These are phyloP conservation scores for Tubosaeta sp. DNA, from an alignment of 768 basidiomycete species.

Conservation along the genomic window DNA sequence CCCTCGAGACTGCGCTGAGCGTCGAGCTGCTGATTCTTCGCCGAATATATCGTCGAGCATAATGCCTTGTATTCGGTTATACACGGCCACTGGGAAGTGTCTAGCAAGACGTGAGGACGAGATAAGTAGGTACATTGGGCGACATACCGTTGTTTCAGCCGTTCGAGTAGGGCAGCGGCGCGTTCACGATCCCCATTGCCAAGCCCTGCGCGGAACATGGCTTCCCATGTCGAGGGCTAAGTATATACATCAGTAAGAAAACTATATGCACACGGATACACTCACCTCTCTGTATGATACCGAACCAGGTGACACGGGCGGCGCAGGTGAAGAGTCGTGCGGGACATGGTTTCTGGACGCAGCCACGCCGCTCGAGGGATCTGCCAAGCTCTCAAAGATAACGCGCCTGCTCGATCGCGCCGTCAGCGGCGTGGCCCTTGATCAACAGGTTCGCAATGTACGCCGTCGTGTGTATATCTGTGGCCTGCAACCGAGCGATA, in stretches of 20 bases:
- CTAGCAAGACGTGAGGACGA: slow-evolving; percentile 31
- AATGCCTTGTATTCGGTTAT: no score
- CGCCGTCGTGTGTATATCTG: slow-evolving; percentile 83
- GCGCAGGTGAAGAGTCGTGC: slow-evolving; percentile 44
- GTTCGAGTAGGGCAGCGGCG: slow-evolving; percentile 64
- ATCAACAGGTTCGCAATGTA: no score
- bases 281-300: no score
- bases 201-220: no score
- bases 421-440: no score
- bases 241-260: no score
- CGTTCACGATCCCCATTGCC: slow-evolving; percentile 66
- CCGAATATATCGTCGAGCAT: slow-evolving; percentile 73
- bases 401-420: slow-evolving; percentile 68
- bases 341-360: slow-evolving; percentile 85
- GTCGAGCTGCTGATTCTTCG: slow-evolving; percentile 36
- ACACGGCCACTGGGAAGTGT: slow-evolving; percentile 74
- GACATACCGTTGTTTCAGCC: slow-evolving; percentile 65
- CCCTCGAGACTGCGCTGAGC: slow-evolving; percentile 15
- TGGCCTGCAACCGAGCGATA: slow-evolving; percentile 52
- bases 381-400: slow-evolving; percentile 76
- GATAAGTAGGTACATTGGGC: background rate
- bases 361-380: slow-evolving; percentile 80
- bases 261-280: no score
- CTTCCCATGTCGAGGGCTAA: no score
- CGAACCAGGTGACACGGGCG: slow-evolving; percentile 30